Evolutionary conservation across 805 yeast genomes (phyloP).

Genomic region (Teunomyces pallodes): DNA sequence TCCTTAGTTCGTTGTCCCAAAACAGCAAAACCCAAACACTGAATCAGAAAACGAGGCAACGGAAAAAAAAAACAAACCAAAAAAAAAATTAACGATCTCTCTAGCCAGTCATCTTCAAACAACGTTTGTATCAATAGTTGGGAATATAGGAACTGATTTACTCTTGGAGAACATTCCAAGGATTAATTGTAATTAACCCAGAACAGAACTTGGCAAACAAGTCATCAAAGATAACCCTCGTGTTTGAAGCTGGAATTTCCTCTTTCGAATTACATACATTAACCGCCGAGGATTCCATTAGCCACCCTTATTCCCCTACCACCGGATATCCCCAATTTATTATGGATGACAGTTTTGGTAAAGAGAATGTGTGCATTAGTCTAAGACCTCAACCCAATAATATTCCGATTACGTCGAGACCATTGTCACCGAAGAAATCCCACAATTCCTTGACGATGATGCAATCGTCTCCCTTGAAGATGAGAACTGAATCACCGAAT

Average conservation of each 20-base stretch:
- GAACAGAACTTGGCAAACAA: neutral
- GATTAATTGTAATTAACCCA: neutral
- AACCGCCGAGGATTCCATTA: neutral
- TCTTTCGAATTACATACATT: neutral
- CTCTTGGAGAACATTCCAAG: neutral
- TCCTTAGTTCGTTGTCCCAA: neutral
- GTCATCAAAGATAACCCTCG: neutral
- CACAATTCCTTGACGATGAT: slow-evolving; percentile 3
- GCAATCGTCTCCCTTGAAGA: slow-evolving; percentile 2
- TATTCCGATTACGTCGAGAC: neutral
- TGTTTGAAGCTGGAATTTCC: neutral
- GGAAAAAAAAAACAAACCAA: neutral
- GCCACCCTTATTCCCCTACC: neutral
- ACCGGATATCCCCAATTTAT: neutral
- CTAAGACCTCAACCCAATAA: slow-evolving; percentile 9
- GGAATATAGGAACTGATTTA: neutral
- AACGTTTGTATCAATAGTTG: neutral
- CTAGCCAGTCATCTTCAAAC: neutral
- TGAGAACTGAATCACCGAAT: neutral
- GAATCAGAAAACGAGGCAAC: neutral
- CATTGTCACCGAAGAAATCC: slow-evolving; percentile 1
- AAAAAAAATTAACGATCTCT: slow-evolving; percentile 1
- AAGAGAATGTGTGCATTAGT: slow-evolving; percentile 12
- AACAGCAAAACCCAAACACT: slow-evolving; percentile 3
- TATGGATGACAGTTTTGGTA: slow-evolving; percentile 7